phyloP scores from a whole-genome alignment of 2,329 filamentous ascomycete genomes.

The Epichloe coenophiala region DNA sequence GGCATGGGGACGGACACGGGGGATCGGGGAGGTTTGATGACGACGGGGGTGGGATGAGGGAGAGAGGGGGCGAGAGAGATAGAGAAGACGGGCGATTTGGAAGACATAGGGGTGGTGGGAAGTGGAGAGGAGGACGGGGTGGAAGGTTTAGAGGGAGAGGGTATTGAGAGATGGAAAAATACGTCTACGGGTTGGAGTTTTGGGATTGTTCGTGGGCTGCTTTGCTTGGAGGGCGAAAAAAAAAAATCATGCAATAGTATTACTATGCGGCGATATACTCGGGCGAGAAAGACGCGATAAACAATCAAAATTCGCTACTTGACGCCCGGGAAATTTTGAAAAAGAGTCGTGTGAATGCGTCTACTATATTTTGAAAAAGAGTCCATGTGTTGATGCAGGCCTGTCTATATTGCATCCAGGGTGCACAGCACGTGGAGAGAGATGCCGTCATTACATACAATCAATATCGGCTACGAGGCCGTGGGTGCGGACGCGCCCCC shows the following conservation, averaged over 20 bases:
- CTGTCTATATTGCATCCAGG: background rate
- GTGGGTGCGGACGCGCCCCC: background rate
- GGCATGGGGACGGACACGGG: constrained; percentile 17
- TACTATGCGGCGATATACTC: background rate
- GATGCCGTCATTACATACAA: background rate
- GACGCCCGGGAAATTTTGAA: too few species aligned
- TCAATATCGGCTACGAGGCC: background rate
- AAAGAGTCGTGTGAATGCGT: background rate
- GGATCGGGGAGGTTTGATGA: constrained; percentile 16
- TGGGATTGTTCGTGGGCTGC: background rate
- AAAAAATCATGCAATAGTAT: background rate
- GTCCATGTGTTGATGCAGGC: background rate
- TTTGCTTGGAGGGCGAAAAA: background rate
- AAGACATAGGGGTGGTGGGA: constrained; percentile 21
- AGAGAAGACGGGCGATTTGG: constrained; percentile 21
- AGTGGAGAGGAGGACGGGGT: constrained; percentile 23
- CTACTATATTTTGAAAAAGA: background rate
- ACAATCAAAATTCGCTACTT: background rate
- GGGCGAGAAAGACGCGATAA: background rate
- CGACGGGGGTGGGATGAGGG: constrained; percentile 11
- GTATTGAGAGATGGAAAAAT: background rate
- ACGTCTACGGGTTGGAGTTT: background rate
- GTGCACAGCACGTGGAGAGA: background rate
- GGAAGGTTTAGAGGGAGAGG: constrained; percentile 18
- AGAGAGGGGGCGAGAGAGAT: constrained; percentile 24